phyloP scores from a whole-genome alignment of 2,329 filamentous ascomycete species.

The Alternaria alternata region DNA sequence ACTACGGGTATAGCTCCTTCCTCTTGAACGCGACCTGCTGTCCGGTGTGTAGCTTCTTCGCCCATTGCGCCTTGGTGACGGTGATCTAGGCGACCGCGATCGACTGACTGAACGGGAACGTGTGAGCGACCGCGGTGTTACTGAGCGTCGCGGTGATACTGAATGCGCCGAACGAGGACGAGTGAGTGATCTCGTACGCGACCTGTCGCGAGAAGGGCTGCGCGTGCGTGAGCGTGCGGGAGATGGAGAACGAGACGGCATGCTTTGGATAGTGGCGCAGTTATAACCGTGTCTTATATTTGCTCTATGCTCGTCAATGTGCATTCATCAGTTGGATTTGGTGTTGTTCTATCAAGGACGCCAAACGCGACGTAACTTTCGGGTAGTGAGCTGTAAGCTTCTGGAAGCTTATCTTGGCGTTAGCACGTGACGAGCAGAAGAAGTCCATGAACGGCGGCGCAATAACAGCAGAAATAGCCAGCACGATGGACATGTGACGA shows the following conservation, averaged over 20 bases:
- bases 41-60: conserved; percentile 44
- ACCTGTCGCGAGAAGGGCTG: conserved; percentile 54
- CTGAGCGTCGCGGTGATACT: conserved; percentile 47
- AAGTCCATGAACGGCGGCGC: conserved; percentile 11
- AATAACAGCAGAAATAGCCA: not conserved
- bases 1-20: conserved; percentile 48
- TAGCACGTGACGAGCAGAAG: conserved; percentile 22
- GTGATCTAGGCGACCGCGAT: conserved; percentile 34
- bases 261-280: conserved; percentile 1
- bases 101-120: conserved; percentile 48
- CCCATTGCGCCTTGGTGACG: conserved; percentile 47
- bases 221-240: conserved; percentile 40
- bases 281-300: not conserved
- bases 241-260: conserved; percentile 39
- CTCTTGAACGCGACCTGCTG: conserved; percentile 39
- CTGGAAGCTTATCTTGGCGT: conserved; percentile 13
- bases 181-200: conserved; percentile 42
- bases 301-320: not conserved
- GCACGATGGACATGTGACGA: not conserved
- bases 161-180: conserved; percentile 36
- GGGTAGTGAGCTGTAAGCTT: conserved; percentile 13
- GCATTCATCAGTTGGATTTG: not conserved
- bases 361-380: conserved; percentile 28
- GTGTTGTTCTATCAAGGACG: not conserved
- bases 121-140: conserved; percentile 48